Base-by-base conservation (phyloP, 2,329 filamentous ascomycete genomes). In the Harringtonia lauricola region DNA sequence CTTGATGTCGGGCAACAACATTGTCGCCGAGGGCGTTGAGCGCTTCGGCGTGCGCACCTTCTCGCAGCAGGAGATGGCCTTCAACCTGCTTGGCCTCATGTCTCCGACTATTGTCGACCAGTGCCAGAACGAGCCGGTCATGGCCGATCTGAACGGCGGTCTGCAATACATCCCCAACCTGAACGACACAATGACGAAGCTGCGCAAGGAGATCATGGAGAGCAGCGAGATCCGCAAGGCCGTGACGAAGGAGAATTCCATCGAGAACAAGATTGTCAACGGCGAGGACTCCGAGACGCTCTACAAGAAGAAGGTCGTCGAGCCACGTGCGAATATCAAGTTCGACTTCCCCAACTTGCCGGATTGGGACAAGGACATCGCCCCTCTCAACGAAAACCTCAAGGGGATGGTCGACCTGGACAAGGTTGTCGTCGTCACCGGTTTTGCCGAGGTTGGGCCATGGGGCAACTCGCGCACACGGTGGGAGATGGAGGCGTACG, bases 51-150 rank as follows among this genome's bases (percentile, higher is more conserved):
- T 96, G 22, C 88, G 92, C 55, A 98, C 92, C 4, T 98, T 98
- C 73, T 96, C 90, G 10, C 92, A 96, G 67, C 88, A 95, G 62
- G 92, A 98, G 66, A 98, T 98, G 92, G 92, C 92, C 15, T 98
- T 98, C 74, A 98, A 98, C 67, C 67, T 98, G 52, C 78, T 98
- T 36, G 90, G 92, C 54, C 77, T 98, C 42, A 95, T 98, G 92
- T 85, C 89, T 1, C 89, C 92, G 31, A 76, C 82, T 24, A 86
- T 98, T 55, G 89, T 95, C 54, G 88, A 98, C 60, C 77, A 98
- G 36, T 98, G 92, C 73, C 92, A 98, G 68, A 72, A 78, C 36
- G 87, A 96, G 67, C 94, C 92, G 12, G 88, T 98, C 47, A 96
- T 92, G 65, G 92, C 92, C 50, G 92, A 98, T 65, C 73, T 98